A percentile compares a stretch with the other conserved stretches of the same genome.
Evolutionary conservation across 768 basidiomycete genomes (phyloP).

Genomic region (Suillus luteus): DNA sequence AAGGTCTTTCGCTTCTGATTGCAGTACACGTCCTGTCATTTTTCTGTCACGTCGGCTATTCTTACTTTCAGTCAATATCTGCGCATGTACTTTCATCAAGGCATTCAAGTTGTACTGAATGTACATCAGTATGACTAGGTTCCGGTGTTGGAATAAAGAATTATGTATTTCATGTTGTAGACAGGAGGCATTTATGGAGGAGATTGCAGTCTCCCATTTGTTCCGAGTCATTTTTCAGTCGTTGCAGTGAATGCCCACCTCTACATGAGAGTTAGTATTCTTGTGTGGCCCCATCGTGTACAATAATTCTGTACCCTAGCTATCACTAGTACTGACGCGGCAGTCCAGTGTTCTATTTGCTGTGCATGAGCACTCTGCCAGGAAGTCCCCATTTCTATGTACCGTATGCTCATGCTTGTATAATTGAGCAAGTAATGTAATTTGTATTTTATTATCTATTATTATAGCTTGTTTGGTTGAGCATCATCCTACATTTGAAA

Average conservation of each 20-base stretch:
- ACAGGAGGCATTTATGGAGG: slow-evolving; percentile 7
- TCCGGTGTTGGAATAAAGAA: slow-evolving; percentile 8
- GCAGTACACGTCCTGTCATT: slow-evolving; percentile 13
- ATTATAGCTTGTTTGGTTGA: slow-evolving; percentile 7
- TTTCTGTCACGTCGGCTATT: slow-evolving; percentile 9
- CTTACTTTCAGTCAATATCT: slow-evolving; percentile 9
- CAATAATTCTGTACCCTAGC: neutral
- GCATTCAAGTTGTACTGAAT: slow-evolving; percentile 5
- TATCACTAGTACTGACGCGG: neutral
- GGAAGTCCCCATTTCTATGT: neutral
- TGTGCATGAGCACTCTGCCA: neutral
- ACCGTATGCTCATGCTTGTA: too few relatives aligned
- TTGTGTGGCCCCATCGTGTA: too few relatives aligned
- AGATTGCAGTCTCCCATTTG: neutral
- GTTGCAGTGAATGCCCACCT: neutral
- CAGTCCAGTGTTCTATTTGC: neutral
- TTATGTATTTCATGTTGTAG: slow-evolving; percentile 11
- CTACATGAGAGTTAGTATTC: neutral
- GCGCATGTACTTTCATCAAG: slow-evolving; percentile 10
- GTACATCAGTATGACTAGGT: slow-evolving; percentile 9
- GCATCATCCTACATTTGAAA: slow-evolving; percentile 4
- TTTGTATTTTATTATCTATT: neutral
- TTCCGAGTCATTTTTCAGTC: neutral
- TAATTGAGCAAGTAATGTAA: too few relatives aligned
- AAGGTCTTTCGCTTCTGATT: slow-evolving; percentile 7